A percentile compares a stretch with the other conserved stretches of the same genome.
These are phyloP conservation scores for Quercus agrifolia DNA, from an alignment of 306 rosid genomes.

Conservation along the genomic window DNA sequence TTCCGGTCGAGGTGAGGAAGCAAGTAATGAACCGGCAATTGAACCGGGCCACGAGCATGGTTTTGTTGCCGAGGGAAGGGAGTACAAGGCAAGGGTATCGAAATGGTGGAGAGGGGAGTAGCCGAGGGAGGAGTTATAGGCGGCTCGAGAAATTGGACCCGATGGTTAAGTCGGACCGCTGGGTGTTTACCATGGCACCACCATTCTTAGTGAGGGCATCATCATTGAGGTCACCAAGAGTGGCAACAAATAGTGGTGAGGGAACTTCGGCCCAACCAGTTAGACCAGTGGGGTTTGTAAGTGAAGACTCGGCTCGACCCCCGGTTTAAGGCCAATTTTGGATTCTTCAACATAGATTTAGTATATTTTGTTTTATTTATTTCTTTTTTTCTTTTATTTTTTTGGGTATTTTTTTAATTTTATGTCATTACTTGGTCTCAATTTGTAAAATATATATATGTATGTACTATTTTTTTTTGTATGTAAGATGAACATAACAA, in stretches of 20 bases:
- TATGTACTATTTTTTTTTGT: background rate
- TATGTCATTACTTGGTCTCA: background rate
- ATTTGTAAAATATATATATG: background rate
- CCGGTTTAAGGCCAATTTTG: constrained; percentile 28
- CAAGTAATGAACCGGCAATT: constrained; percentile 52
- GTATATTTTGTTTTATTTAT: background rate
- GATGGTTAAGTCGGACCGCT: constrained; percentile 61
- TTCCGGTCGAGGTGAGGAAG: constrained; percentile 71
- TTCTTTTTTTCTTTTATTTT: background rate
- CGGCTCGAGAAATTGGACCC: constrained; percentile 43
- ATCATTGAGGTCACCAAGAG: constrained; percentile 56
- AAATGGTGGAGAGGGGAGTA: constrained; percentile 52
- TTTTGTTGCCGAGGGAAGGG: constrained; percentile 45
- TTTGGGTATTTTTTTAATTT: background rate
- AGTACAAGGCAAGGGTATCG: constrained; percentile 64
- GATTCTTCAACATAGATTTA: background rate
- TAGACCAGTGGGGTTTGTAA: constrained; percentile 16
- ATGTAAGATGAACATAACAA: background rate
- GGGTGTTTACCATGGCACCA: constrained; percentile 59
- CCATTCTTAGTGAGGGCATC: constrained; percentile 57
- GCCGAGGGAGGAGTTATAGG: constrained; percentile 36
- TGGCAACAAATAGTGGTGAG: constrained; percentile 29
- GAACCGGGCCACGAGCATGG: constrained; percentile 63
- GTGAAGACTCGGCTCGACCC: constrained; percentile 30
- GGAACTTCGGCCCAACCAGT: constrained; percentile 28